Percentiles rank a stretch among this genome's conserved stretches.
Evolutionary conservation across 306 rosid species (phyloP).

Genomic region (Quercus engelmannii): DNA sequence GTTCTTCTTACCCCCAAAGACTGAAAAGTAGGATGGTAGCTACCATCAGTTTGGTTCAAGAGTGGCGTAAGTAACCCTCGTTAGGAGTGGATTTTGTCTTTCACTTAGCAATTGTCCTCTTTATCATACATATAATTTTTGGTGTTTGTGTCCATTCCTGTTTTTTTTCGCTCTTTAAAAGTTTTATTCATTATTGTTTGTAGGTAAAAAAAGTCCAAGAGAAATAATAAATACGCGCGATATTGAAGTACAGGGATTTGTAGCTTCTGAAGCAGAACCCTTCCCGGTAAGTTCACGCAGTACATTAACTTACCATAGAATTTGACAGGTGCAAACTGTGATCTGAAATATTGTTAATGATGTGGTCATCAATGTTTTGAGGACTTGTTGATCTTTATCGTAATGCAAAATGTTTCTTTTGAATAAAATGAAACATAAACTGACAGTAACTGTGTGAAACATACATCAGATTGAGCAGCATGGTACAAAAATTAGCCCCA

Average conservation of each 20-base stretch:
- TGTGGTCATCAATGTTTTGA: too few species aligned
- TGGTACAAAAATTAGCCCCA: constrained; percentile 10
- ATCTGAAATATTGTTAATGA: too few species aligned
- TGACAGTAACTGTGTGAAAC: constrained; percentile 6
- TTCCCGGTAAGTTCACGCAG: constrained; percentile 35
- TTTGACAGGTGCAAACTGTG: neutral
- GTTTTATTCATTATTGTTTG: neutral
- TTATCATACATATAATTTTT: neutral
- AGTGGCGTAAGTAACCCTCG: neutral
- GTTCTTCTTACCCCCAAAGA: neutral
- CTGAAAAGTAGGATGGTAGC: neutral
- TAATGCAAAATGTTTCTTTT: too few species aligned
- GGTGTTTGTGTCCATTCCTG: neutral
- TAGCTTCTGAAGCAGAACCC: constrained; percentile 36
- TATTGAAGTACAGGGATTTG: constrained; percentile 22
- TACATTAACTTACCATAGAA: neutral
- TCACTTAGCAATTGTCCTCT: neutral
- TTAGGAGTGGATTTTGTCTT: neutral
- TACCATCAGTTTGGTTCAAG: neutral
- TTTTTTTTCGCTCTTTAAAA: neutral
- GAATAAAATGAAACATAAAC: neutral
- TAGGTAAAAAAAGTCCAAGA: constrained; percentile 30
- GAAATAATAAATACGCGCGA: neutral
- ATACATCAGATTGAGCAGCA: constrained; percentile 36
- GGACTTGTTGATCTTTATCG: too few species aligned